Conservation (phyloP, 768 basidiomycete genomes). For the Boletus pseudo-olivaceus region DNA sequence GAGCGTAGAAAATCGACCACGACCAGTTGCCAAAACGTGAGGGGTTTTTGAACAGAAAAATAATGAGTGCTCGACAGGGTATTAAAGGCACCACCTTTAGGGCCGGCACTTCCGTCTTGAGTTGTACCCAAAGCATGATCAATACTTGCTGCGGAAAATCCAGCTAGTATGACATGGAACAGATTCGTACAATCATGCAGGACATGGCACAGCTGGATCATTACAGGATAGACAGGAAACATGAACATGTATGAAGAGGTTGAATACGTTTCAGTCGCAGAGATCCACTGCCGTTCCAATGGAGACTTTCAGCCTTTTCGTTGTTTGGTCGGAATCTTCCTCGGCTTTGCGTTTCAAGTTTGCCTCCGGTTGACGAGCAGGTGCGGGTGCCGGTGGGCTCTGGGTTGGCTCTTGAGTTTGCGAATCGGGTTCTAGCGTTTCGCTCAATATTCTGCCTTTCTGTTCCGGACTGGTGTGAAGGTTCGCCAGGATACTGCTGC, state of each 20-base stretch:
- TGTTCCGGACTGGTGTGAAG: not conserved
- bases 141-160: not conserved
- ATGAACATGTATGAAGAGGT: not conserved
- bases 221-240: not conserved
- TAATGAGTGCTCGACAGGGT: not conserved
- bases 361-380: constrained; percentile 19
- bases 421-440: constrained; percentile 18
- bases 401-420: constrained; percentile 45
- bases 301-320: constrained; percentile 72
- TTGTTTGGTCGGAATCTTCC: constrained; percentile 11
- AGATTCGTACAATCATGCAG: not conserved
- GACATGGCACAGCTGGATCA: not conserved
- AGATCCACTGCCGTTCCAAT: constrained; percentile 67
- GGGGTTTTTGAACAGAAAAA: constrained; percentile 30
- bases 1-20: constrained; percentile 34
- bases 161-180: not conserved
- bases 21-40: constrained; percentile 46
- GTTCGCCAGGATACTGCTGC: not conserved
- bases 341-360: constrained; percentile 35
- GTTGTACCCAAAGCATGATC: not conserved
- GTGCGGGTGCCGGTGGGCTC: constrained; percentile 12
- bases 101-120: constrained; percentile 27
- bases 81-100: constrained; percentile 24
- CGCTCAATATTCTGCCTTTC: not conserved
- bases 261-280: constrained; percentile 50